Percentiles rank a stretch among this genome's conserved stretches.
phyloP scores from a whole-genome alignment of 116 monocot species.

The Cymodocea nodosa region DNA sequence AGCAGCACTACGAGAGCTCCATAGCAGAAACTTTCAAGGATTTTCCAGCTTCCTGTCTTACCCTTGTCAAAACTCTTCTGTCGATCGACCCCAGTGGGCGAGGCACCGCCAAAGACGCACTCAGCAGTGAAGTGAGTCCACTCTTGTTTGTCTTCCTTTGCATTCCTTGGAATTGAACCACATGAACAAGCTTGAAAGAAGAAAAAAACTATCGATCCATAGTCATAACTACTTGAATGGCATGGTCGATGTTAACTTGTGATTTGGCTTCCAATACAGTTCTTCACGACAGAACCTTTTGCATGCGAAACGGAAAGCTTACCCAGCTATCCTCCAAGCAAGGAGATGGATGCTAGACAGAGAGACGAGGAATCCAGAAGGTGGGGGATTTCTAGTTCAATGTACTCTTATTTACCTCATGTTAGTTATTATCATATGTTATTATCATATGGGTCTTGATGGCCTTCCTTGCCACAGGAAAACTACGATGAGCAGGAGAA shows the following conservation, averaged over 20 bases:
- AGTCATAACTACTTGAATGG: too few relatives aligned
- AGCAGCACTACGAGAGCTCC: conserved; percentile 46
- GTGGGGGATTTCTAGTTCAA: conserved; percentile 11
- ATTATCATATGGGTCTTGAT: too few relatives aligned
- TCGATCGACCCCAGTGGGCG: conserved; percentile 53
- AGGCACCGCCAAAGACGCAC: conserved; percentile 56
- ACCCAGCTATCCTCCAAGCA: conserved; percentile 76
- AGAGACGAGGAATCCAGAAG: conserved; percentile 59
- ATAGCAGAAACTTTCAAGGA: conserved; percentile 61
- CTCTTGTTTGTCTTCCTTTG: not conserved
- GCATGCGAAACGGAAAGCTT: conserved; percentile 73
- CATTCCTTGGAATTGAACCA: too few relatives aligned
- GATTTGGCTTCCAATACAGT: conserved; percentile 26
- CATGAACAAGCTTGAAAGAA: too few relatives aligned
- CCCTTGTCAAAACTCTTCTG: conserved; percentile 60
- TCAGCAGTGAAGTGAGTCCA: conserved; percentile 47
- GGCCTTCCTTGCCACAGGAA: conserved; percentile 17
- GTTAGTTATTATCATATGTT: too few relatives aligned
- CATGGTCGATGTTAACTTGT: not conserved
- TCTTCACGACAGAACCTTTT: conserved; percentile 54
- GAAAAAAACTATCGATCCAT: too few relatives aligned
- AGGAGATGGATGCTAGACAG: conserved; percentile 71
- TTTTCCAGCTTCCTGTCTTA: conserved; percentile 42
- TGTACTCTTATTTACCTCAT: too few relatives aligned
- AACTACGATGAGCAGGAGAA: conserved; percentile 16